Evolutionary conservation across 2,329 filamentous ascomycete species (phyloP), one percentile per base, ranked within the genome.

Genomic region (Claviceps fusiformis): DNA sequence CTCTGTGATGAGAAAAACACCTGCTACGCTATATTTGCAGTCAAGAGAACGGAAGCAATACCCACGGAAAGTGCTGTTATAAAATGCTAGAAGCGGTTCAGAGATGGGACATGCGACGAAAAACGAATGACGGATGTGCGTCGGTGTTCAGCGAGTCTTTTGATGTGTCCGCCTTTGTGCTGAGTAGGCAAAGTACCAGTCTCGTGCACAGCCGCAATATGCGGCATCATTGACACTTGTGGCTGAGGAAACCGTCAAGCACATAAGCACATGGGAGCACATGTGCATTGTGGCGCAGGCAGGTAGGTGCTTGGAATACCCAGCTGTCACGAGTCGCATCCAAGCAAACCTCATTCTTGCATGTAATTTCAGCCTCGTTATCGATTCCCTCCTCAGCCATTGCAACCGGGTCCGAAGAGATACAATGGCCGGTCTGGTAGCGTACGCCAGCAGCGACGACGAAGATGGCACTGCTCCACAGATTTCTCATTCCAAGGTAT

Each of bases 401-500:
- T 45, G 49, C n/a, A 19, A 29, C 27, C 2, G 15, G 17, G 2
- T 17, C n/a, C 39, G 7, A 19, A 49, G 9, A 49, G 13, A 37
- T 19, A 43, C 35, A 13, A 72, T 75, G 73, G 70, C 69, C 48
- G 74, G 70, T 1, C 70, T 79, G 13, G 76, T 79, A 8, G 69
- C 62, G 39, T 79, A 79, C 58, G 75, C 70, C 15, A 79, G 76
- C 60, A 79, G 76, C 55, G 75, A 77, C 47, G 76, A 78, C 1
- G 76, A 77, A 6, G 71, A 73, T 3, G 72, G 71, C 2, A 33
- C 11, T 27, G 39, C 54, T 27, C 48, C 17, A 19, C 46, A 54
- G 37, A 33, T 19, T 10, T 29, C 27, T 13, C 51, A 51, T 4
- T 41, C 51, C 24, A 50, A 52, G 51, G 56, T 53, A 56, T 9